Percentiles rank a stretch among this genome's conserved stretches.
Evolutionary conservation across 495 filamentous ascomycete species (phyloP).

Genomic region (Neurospora sp.): DNA sequence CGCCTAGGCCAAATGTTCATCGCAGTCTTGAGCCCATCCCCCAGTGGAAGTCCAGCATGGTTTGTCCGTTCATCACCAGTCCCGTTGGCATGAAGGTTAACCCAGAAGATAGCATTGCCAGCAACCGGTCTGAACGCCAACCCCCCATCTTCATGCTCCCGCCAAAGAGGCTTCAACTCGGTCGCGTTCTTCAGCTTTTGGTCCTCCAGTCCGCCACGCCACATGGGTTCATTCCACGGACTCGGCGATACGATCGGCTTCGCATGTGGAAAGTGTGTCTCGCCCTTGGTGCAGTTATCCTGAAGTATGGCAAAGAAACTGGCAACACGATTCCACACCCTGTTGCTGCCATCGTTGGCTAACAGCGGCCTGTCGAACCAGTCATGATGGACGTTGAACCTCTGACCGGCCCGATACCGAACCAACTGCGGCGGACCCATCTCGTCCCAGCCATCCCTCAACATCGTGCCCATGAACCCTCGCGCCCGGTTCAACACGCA

Average conservation of each 20-base stretch:
- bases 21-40: slow-evolving; percentile 37
- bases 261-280: slow-evolving; percentile 37
- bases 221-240: slow-evolving; percentile 10
- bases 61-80: slow-evolving; percentile 36
- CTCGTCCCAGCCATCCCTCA: slow-evolving; percentile 33
- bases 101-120: slow-evolving; percentile 45
- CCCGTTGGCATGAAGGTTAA: slow-evolving; percentile 38
- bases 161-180: slow-evolving; percentile 23
- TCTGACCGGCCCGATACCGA: slow-evolving; percentile 32
- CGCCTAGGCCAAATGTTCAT: slow-evolving; percentile 48
- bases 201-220: slow-evolving; percentile 8
- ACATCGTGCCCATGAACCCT: slow-evolving; percentile 34
- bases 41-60: slow-evolving; percentile 41
- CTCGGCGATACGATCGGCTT: slow-evolving; percentile 15
- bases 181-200: background rate
- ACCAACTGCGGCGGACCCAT: slow-evolving; percentile 42
- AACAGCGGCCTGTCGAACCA: slow-evolving; percentile 29
- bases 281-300: slow-evolving; percentile 30
- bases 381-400: slow-evolving; percentile 38
- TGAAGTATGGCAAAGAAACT: slow-evolving; percentile 40
- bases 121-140: slow-evolving; percentile 40
- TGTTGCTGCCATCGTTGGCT: slow-evolving; percentile 19
- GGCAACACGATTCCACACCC: slow-evolving; percentile 32
- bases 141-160: slow-evolving; percentile 37
- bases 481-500: slow-evolving; percentile 33